Percentiles rank a stretch among this genome's conserved stretches.
Evolutionary conservation across 345 rosid species (phyloP).

Genomic region (Lagerstroemia speciosa): DNA sequence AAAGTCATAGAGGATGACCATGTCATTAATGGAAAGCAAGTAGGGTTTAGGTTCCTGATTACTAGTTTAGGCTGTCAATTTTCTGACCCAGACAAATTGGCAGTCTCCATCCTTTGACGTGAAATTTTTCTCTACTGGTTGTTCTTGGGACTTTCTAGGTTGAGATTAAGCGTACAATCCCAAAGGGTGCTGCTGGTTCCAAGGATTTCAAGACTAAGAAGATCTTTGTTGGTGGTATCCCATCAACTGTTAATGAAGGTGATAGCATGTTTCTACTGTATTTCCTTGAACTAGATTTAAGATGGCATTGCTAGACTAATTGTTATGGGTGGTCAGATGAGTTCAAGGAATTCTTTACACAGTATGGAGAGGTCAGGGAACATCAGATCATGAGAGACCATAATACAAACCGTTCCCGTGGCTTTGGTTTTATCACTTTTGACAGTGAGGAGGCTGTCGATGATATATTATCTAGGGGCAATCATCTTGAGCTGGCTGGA

Average conservation of each 20-base stretch:
- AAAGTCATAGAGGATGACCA: constrained; percentile 71
- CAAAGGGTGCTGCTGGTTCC: constrained; percentile 69
- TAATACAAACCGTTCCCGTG: constrained; percentile 69
- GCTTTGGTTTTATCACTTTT: constrained; percentile 67
- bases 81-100: not conserved
- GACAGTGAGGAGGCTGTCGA: constrained; percentile 66
- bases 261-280: not conserved
- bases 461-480: constrained; percentile 56
- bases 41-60: constrained; percentile 16
- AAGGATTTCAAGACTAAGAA: constrained; percentile 86
- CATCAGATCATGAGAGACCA: constrained; percentile 71
- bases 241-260: constrained; percentile 79
- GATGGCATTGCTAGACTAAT: not conserved
- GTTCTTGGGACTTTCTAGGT: constrained; percentile 33
- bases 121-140: not conserved
- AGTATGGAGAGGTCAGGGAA: constrained; percentile 64
- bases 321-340: constrained; percentile 36
- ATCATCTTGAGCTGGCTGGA: constrained; percentile 57
- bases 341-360: constrained; percentile 62
- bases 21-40: constrained; percentile 78
- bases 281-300: not conserved
- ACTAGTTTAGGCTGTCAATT: not conserved
- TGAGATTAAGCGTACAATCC: constrained; percentile 86
- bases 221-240: constrained; percentile 96
- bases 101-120: not conserved